Conservation (phyloP, 176 grass and related monocot genomes). For the Cocos nucifera region DNA sequence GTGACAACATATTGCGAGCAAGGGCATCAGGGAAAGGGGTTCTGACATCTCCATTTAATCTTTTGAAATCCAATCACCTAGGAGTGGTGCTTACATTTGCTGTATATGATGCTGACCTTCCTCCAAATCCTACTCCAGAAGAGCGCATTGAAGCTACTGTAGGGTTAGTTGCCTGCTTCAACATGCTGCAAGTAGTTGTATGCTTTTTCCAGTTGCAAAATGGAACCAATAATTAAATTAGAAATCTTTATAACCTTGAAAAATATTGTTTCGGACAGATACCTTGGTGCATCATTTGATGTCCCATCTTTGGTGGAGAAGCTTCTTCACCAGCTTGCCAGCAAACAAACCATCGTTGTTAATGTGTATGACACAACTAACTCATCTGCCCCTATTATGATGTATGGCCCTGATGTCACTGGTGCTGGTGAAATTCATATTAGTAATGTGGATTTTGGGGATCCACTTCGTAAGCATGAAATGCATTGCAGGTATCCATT, state of each 20-base stretch:
- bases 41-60: constrained; percentile 62
- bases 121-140: constrained; percentile 37
- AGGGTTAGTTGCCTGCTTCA: constrained; percentile 29
- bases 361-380: constrained; percentile 73
- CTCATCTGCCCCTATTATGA: constrained; percentile 46
- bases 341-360: constrained; percentile 74
- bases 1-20: constrained; percentile 66
- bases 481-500: constrained; percentile 65
- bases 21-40: constrained; percentile 64
- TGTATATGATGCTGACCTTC: constrained; percentile 61
- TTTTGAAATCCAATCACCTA: constrained; percentile 69
- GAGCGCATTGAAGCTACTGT: constrained; percentile 56
- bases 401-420: constrained; percentile 53
- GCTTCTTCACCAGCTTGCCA: constrained; percentile 70
- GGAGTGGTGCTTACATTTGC: constrained; percentile 83
- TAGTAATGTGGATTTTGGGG: constrained; percentile 66
- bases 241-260: not conserved
- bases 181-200: too few species aligned
- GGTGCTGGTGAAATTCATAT: constrained; percentile 20
- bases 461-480: constrained; percentile 67
- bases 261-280: constrained; percentile 36
- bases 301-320: constrained; percentile 74
- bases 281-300: constrained; percentile 84
- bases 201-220: not conserved
- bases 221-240: not conserved